Evolutionary conservation across 192 early-diverging fungal species (phyloP), one percentile per base, ranked within the genome.

Genomic region (Spinellus fusiger): DNA sequence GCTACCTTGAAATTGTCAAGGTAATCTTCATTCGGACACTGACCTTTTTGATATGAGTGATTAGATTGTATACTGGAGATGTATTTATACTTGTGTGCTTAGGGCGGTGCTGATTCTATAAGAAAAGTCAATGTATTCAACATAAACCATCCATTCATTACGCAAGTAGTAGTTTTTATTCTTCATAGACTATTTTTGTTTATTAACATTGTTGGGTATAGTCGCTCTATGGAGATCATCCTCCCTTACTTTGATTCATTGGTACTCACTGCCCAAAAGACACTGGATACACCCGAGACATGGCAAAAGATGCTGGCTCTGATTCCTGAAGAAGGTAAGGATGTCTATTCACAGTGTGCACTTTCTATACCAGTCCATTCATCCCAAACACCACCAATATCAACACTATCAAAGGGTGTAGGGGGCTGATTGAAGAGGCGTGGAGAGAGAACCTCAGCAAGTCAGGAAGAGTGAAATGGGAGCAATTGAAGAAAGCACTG

Each of bases 241-340:
- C 59, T 82, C n/a, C 63, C 84, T 6, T 83, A 93, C 64, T 98
- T 98, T 69, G 64, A 65, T n/a, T 68, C 80, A 15, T 61, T 89
- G 4, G 62, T 93, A 38, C 80, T 98, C 26, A 70, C 79, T 5
- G 76, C 86, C 32, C 88, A 91, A 76, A 85, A 88, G 38, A 77
- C 93, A 12, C 74, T 98, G 38, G 72, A 70, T 2, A 78, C 61
- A 5, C 62, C 73, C 20, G 66, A 86, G 44, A 61, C 77, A 9
- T 95, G 91, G 90, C 77, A 66, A 0, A 94, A 93, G 61, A 61
- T 98, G 1, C 68, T 98, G 18, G 70, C 73, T 0, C 71, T 90
- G 20, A 79, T 96, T 49, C 87, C 92, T 6, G 91, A 98, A 54
- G 82, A 86, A 54, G 86, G 83, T 82, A n/a, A n/a, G n/a, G n/a